Conservation (phyloP, 139 green algal species). For the Chlorella sp. region DNA sequence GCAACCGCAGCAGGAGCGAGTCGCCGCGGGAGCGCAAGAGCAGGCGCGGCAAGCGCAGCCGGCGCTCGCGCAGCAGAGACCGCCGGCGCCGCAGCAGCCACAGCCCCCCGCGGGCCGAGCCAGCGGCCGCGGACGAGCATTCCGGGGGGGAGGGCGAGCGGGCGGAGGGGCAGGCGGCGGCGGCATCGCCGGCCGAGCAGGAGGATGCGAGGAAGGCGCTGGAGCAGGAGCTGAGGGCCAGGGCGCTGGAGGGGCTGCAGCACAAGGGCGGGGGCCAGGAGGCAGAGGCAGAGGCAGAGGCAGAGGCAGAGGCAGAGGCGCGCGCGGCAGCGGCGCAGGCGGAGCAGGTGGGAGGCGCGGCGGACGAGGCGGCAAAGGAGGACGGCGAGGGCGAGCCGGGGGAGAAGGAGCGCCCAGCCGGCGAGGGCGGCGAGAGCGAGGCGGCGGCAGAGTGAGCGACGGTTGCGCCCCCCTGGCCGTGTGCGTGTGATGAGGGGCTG, state of each 20-base stretch:
- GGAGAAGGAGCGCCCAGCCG: no score
- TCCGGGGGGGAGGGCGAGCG: neutral
- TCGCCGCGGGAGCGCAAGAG: neutral
- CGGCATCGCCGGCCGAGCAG: no score
- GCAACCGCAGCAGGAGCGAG: neutral
- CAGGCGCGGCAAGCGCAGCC: neutral
- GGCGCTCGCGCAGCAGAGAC: constrained; percentile 5
- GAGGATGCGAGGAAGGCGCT: no score
- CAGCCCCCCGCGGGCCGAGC: neutral
- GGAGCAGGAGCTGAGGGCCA: constrained; percentile 10
- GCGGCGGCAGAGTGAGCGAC: no score
- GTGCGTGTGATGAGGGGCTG: no score
- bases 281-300: constrained; percentile 10
- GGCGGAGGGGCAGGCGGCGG: neutral
- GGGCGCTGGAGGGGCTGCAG: constrained; percentile 11
- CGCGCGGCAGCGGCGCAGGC: neutral
- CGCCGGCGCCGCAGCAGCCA: neutral
- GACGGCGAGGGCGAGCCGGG: no score
- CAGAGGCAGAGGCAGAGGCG: constrained; percentile 1
- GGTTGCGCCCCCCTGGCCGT: no score
- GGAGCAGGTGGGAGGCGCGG: neutral
- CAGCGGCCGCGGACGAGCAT: neutral
- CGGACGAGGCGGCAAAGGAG: neutral
- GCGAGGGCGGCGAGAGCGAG: no score
- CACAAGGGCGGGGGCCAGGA: constrained; percentile 6